Base-by-base conservation (phyloP, 2,329 filamentous ascomycete genomes). In the Beauveria pseudobassiana region DNA sequence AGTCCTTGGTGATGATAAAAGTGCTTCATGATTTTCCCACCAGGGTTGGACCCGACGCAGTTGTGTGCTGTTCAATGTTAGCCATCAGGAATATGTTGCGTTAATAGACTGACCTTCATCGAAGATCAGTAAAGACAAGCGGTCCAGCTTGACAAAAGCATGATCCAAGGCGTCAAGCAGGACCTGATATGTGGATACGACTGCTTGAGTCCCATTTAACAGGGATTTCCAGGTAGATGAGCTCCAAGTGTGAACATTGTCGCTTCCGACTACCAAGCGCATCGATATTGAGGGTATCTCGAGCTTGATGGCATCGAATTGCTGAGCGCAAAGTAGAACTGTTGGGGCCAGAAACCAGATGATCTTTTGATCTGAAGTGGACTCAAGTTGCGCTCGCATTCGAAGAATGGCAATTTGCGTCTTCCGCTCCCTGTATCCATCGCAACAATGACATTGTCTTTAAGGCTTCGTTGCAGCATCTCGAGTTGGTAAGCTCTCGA, bases 381-480 rank as follows among this genome's bases (percentile, higher is more conserved):
- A 78, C 63, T 87, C 83, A 1, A 91, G 75, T 70, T 91, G 87
- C 28, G 77, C 78, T 64, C 80, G 78, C 46, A 91, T 90, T 18
- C 89, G 84, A 59, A 90, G 76, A 10, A 90, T 78, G 22, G 88
- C 88, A 59, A 92, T 83, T 65, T 88, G 86, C 3, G 89, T 92
- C 71, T 93, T 93, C 2, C 89, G 65, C 84, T 90, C 1, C 89
- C 89, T 0, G 89, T 93, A 64, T 90, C 88, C 89, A 92, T 92
- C 28, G 84, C 84, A 59, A 91, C 84, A 66, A 93, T 90, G 38
- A 88, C 83, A 70, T 92, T 93, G 52, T 80, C 76, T 63, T 81
- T 80, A 67, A 90, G 76, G 68, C 88, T 91, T 68, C 83, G 81
- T 63, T 87, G 80, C 59, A 90, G 78, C 89, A 93, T 92, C 74